Conservation (phyloP, 345 rosid genomes). For the Cardamine chenopodiifolia region DNA sequence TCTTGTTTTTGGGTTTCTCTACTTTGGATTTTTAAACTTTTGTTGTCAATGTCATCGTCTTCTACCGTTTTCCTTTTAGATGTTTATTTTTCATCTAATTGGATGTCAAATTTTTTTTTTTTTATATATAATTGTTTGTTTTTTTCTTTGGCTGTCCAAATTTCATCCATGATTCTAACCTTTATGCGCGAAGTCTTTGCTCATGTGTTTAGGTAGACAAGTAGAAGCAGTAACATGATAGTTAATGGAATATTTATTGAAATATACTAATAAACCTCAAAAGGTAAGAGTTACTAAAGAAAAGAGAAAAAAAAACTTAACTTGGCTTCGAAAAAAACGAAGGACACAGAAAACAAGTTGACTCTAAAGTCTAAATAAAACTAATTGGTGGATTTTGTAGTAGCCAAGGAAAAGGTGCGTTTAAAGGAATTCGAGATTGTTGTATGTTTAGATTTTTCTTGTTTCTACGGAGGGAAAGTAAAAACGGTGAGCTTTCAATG, state of each 20-base stretch:
- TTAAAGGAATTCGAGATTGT: too few relatives aligned
- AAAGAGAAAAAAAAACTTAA: too few relatives aligned
- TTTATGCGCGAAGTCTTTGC: conserved; percentile 13
- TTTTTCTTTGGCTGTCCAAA: not conserved
- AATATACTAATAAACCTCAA: not conserved
- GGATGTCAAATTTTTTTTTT: too few relatives aligned
- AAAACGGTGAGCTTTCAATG: not conserved
- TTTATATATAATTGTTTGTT: too few relatives aligned
- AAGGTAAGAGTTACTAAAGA: not conserved
- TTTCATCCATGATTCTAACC: conserved; percentile 18
- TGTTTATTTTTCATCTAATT: not conserved
- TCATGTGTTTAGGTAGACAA: conserved; percentile 16
- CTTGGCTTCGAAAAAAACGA: too few relatives aligned
- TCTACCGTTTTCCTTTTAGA: not conserved
- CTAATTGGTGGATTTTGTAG: too few relatives aligned
- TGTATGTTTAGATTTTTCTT: not conserved
- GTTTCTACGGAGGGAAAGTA: not conserved
- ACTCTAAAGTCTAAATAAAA: too few relatives aligned
- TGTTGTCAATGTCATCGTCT: conserved; percentile 2
- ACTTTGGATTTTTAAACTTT: not conserved
- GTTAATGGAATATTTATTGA: not conserved
- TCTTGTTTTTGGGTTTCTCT: conserved; percentile 5
- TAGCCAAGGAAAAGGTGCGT: too few relatives aligned
- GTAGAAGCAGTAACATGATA: not conserved
- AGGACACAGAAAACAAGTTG: too few relatives aligned